Conservation (phyloP, 495 filamentous ascomycete genomes). For the Tuber melanosporum region DNA sequence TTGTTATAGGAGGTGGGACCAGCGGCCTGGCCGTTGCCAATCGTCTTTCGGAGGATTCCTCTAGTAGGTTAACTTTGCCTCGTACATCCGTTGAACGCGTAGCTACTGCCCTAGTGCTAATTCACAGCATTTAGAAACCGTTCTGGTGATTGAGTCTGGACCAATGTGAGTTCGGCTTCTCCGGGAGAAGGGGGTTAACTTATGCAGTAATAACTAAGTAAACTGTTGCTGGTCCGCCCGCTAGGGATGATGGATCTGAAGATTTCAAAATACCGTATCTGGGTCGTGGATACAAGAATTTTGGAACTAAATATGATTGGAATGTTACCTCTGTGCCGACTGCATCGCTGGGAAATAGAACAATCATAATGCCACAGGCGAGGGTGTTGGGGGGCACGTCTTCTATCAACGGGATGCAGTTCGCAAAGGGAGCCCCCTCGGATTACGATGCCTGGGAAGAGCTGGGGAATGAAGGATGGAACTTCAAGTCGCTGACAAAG, state of each 20-base stretch:
- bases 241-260: neutral
- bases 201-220: neutral
- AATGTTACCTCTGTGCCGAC: conserved; percentile 17
- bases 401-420: conserved; percentile 47
- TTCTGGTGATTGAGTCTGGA: conserved; percentile 47
- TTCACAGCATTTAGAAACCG: conserved; percentile 39
- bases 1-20: conserved; percentile 52
- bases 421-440: conserved; percentile 45
- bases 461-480: conserved; percentile 60
- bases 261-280: neutral
- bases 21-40: conserved; percentile 48
- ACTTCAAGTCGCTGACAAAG: conserved; percentile 53
- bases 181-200: neutral
- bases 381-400: conserved; percentile 47
- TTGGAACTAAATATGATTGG: conserved; percentile 21
- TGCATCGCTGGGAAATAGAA: conserved; percentile 33
- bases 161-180: conserved; percentile 40
- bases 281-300: neutral
- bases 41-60: conserved; percentile 45
- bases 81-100: neutral
- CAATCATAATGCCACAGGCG: conserved; percentile 43
- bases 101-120: conserved; percentile 1
- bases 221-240: neutral
- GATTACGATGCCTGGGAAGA: conserved; percentile 56
- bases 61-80: conserved; percentile 26